Base-by-base conservation (phyloP, 2,329 filamentous ascomycete genomes). In the Ceratocystis variospora region DNA sequence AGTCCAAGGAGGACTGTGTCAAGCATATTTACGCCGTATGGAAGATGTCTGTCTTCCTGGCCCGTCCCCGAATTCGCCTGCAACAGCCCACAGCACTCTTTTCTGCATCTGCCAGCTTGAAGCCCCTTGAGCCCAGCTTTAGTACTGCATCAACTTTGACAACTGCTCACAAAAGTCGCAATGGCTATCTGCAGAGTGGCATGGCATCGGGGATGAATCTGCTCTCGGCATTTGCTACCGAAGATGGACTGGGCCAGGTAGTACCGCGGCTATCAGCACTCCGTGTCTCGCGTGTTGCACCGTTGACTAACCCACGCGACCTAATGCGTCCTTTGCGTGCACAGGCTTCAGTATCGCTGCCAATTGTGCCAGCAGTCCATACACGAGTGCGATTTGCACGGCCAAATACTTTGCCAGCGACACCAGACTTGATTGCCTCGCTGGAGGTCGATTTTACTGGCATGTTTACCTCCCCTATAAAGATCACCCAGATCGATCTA, bases 401-500 rank as follows among this genome's bases (percentile, higher is more conserved):
- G 68, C 80, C 87, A 5, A 83, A 80, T 70, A 79, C 79, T 0
- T 77, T 78, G 7, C 83, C 85, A 2, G 77, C 83, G 8, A 83
- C 81, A 67, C 74, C 83, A 2, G 80, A 84, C 19, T 77, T 90
- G 12, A 81, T 91, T 68, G 87, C 87, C 7, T 83, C 88, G 63
- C 77, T 92, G 3, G 88, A 91, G 72, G 75, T 91, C 48, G 88
- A 91, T 74, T 86, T 89, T 69, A 88, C 87, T 0, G 81, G 85
- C 5, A 84, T 87, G 72, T 83, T 87, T 67, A 82, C 86, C 62
- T 89, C 84, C 73, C 81, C 84, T 71, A 79, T 88, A n/a, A 76
- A 77, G 12, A 79, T 92, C 25, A 78, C 85, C 64, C 77, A 79
- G 22, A 82, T 90, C 66, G 71, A 78, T 0, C 76, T 91, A 33